Conservation (phyloP, 2,329 filamentous ascomycete species). For the Apiospora rasikravindrae region DNA sequence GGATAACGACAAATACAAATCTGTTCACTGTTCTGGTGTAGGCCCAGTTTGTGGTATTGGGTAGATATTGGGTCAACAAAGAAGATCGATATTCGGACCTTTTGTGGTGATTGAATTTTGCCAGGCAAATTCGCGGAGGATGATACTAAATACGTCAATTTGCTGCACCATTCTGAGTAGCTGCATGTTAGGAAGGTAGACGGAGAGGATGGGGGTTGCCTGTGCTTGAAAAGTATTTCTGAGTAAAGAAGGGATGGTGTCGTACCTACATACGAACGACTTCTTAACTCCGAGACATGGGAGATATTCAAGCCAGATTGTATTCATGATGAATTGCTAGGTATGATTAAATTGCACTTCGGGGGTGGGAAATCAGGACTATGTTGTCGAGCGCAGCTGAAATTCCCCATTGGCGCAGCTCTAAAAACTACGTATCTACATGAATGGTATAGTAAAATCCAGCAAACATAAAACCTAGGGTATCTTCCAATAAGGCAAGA, state of each 20-base stretch:
- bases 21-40: not conserved
- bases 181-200: not conserved
- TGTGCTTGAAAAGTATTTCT: too few relatives aligned
- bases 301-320: too few relatives aligned
- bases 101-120: not conserved
- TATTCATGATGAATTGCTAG: too few relatives aligned
- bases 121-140: not conserved
- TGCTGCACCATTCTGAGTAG: not conserved
- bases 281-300: too few relatives aligned
- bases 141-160: not conserved
- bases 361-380: not conserved
- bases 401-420: not conserved
- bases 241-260: too few relatives aligned
- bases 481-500: not conserved
- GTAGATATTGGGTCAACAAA: not conserved
- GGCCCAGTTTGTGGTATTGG: not conserved
- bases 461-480: not conserved
- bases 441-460: not conserved
- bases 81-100: not conserved
- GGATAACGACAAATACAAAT: not conserved
- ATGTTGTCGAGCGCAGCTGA: not conserved
- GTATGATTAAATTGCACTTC: too few relatives aligned
- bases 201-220: too few relatives aligned
- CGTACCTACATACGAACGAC: too few relatives aligned
- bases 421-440: not conserved